These are phyloP conservation scores for Podaxis sp. DNA, from an alignment of 768 basidiomycete species.

Conservation along the genomic window DNA sequence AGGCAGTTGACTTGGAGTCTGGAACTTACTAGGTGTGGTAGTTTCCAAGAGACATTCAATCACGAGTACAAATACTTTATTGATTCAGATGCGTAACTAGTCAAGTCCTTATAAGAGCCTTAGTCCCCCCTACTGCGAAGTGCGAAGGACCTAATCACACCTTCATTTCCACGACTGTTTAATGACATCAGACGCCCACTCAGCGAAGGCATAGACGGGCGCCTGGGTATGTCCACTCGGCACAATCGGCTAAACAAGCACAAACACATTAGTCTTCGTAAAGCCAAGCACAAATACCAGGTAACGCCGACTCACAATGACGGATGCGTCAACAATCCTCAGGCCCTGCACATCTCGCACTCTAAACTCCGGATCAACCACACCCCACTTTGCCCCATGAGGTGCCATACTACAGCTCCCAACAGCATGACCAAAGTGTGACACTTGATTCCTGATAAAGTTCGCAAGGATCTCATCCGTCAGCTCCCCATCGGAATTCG, in stretches of 20 bases:
- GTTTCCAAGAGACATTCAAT: constrained; percentile 21
- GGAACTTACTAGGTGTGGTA: constrained; percentile 28
- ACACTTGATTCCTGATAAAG: not conserved
- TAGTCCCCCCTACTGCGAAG: no score
- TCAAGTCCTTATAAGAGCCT: constrained; percentile 12
- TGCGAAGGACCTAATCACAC: no score
- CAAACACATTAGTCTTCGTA: not conserved
- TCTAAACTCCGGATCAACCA: constrained; percentile 6
- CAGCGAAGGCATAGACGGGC: constrained; percentile 8
- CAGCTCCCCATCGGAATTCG: not conserved
- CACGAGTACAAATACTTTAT: no score
- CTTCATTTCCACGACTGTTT: not conserved
- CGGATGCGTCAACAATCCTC: constrained; percentile 13
- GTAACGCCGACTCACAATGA: not conserved
- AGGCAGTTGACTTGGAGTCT: constrained; percentile 24
- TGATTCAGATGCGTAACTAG: not conserved
- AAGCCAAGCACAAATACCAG: not conserved
- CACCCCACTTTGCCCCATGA: constrained; percentile 4
- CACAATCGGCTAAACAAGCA: constrained; percentile 1
- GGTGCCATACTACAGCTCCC: not conserved
- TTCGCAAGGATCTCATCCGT: not conserved
- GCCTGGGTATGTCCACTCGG: constrained; percentile 12
- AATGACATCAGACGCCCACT: constrained; percentile 1
- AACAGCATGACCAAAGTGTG: not conserved
- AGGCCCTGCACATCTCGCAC: not conserved